A percentile compares a stretch with the other conserved stretches of the same genome.
Evolutionary conservation across 2,329 filamentous ascomycete species (phyloP).

Genomic region (Hypoxylon sp.): DNA sequence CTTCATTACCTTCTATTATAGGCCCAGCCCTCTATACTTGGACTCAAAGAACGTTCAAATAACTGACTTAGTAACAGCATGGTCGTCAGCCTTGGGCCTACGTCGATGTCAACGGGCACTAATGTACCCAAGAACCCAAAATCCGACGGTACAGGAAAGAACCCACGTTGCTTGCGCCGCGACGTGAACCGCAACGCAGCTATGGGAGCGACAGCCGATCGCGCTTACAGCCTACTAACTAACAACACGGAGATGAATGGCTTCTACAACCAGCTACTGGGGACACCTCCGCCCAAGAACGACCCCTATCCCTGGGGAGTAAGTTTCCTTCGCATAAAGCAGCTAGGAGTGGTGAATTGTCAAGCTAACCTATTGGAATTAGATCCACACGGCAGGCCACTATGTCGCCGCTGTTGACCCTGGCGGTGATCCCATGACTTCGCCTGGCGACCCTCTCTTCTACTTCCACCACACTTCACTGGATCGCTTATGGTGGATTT

Average conservation of each 20-base stretch:
- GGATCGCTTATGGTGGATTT: conserved; percentile 60
- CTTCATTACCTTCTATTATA: not conserved
- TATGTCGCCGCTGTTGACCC: conserved; percentile 58
- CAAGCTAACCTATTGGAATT: conserved; percentile 32
- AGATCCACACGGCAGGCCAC: conserved; percentile 58
- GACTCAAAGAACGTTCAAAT: not conserved
- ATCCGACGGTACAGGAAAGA: conserved; percentile 56
- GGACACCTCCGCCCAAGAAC: conserved; percentile 55
- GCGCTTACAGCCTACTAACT: conserved; percentile 55
- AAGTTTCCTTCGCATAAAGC: conserved; percentile 35
- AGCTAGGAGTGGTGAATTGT: not conserved
- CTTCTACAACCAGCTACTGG: conserved; percentile 61
- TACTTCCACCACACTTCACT: conserved; percentile 59
- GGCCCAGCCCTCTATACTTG: not conserved
- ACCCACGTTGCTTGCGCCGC: conserved; percentile 61
- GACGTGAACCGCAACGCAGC: conserved; percentile 58
- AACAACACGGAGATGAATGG: conserved; percentile 55
- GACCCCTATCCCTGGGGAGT: conserved; percentile 58
- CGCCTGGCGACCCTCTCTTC: conserved; percentile 59
- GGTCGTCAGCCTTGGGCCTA: conserved; percentile 59
- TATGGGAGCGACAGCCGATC: conserved; percentile 58
- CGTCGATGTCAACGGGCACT: conserved; percentile 51
- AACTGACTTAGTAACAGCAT: conserved; percentile 53
- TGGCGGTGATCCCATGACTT: conserved; percentile 56
- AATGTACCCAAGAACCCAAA: conserved; percentile 55